Evolutionary conservation across 441 rosid genomes (phyloP), one percentile per base, ranked within the genome.

Genomic region (Syzygium malaccense): DNA sequence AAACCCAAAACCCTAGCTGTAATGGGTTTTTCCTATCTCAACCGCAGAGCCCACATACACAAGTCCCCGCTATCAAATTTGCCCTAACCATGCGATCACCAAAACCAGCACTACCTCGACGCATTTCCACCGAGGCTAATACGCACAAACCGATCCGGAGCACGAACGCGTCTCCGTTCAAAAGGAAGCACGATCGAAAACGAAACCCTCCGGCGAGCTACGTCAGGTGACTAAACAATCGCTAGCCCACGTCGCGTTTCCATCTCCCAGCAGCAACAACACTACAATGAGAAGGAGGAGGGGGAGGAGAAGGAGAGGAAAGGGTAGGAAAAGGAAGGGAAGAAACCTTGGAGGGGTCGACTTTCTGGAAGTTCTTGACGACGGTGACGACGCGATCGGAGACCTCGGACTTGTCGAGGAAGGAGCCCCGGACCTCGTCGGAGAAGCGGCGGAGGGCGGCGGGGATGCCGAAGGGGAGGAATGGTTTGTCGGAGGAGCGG

Each of bases 401-500:
- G 91, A 97, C 99, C 91, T 98, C 99, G 19, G 98, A 94, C 91
- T 97, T 98, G 93, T 98, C 98, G 45, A 98, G 98, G 92, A 97
- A 98, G 53, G 98, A 92, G 48, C 99, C 99, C 87, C 96, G 92
- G 10, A 96, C 95, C 91, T 97, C 99, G 87, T 95, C 96, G 2
- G 98, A 96, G 92, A 97, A 95, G 87, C 90, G 93, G 75, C 98
- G 98, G 25, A 92, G 90, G 15, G 93, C 86, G 93, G 87, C 58
- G 92, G 66, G 64, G 92, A 79, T 14, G 86, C 23, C 53, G 32
- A 85, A 71, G 87, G 88, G 91, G 84, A 91, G 87, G 10, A 93
- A 48, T 23, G 92, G 78, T 75, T 78, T 91, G 12, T 45, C 48
- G 48, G 48, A 45, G 48, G 48, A 45, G 48, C 48, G 48, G 48